Conservation (phyloP, 2,329 filamentous ascomycete species). For the Rhinocladiella mackenziei region DNA sequence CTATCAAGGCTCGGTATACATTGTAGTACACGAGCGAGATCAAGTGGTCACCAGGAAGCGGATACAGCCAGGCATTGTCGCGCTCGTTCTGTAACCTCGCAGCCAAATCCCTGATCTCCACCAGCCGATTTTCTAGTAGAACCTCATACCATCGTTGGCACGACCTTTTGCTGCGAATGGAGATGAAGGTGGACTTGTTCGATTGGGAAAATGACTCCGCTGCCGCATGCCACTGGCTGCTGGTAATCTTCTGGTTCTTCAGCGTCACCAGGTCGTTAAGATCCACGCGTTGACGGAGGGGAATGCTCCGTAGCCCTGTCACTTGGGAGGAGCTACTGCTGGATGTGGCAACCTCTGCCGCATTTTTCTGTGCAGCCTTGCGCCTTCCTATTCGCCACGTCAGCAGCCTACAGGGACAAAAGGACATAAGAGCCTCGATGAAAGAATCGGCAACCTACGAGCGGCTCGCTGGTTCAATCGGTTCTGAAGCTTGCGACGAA, state of each 20-base stretch:
- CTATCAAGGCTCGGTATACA: conserved; percentile 35
- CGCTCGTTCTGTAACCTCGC: conserved; percentile 3
- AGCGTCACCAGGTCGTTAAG: conserved; percentile 10
- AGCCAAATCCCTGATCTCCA: conserved; percentile 10
- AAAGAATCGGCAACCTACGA: conserved; percentile 9
- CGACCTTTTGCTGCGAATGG: conserved; percentile 14
- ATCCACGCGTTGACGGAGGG: conserved; percentile 6
- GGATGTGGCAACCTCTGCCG: neutral
- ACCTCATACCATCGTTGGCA: conserved; percentile 18
- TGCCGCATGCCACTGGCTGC: conserved; percentile 7
- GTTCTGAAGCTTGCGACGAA: conserved; percentile 43
- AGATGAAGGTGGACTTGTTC: conserved; percentile 12
- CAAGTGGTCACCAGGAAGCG: conserved; percentile 34
- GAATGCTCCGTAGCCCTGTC: conserved; percentile 1
- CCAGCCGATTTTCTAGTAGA: conserved; percentile 10
- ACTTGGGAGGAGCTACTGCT: conserved; percentile 2
- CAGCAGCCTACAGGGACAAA: conserved; percentile 17
- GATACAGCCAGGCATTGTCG: conserved; percentile 13
- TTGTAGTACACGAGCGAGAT: conserved; percentile 36
- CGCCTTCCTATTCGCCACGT: conserved; percentile 22
- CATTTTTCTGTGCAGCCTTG: conserved; percentile 18
- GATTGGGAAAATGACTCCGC: neutral
- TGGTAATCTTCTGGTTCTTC: conserved; percentile 1
- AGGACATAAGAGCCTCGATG: neutral
- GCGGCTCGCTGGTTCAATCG: conserved; percentile 45